Base-by-base conservation (phyloP, 768 basidiomycete species). In the Arthromyces matolae region DNA sequence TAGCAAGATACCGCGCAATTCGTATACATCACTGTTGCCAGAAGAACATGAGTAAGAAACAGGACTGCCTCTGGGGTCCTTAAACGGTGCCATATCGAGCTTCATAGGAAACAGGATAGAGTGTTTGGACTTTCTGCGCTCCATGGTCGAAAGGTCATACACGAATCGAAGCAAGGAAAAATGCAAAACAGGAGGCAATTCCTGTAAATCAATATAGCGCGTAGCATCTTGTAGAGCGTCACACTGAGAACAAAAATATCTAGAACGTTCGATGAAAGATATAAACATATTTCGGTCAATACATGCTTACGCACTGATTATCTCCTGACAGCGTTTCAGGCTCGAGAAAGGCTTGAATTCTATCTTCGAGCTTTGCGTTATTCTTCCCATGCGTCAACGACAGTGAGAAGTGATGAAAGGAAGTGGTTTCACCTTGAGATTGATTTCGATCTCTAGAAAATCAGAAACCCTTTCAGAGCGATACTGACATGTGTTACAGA, bases 151-250 rank as follows among this genome's bases (percentile, higher is more conserved):
- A 27, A 84, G 55, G 66, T 94, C 90, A 58, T 87, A 98, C 23
- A 90, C 82, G 65, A 98, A 98, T n/a, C 95, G 89, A 47, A 95
- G 77, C 42, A 97, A 68, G 18, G 93, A 93, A 58, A 98, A 86
- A 65, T 98, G 91, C 2, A 97, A 75, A 5, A 93, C 86, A 0
- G 91, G 90, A 1, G 95, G 95, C 5, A 96, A 75, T 43, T 75
- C 62, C 20, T 73, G 75, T 12, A 95, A 66, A 56, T 84, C 76
- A 2, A 83, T 84, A 54, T 84, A 83, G 7, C 95, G 83, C 14
- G 78, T 83, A 5, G 95, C 95, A 49, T 91, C 80, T 62, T 86
- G 84, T 8, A 91, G 76, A 19, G 64, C 65, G 34, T 82, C 70
- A 61, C 95, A 98, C 19, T 68, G 68, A 4, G 86, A 77, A 61